Evolutionary conservation across 106 monocot genomes (phyloP).

Genomic region (Platanthera guangdongensis): DNA sequence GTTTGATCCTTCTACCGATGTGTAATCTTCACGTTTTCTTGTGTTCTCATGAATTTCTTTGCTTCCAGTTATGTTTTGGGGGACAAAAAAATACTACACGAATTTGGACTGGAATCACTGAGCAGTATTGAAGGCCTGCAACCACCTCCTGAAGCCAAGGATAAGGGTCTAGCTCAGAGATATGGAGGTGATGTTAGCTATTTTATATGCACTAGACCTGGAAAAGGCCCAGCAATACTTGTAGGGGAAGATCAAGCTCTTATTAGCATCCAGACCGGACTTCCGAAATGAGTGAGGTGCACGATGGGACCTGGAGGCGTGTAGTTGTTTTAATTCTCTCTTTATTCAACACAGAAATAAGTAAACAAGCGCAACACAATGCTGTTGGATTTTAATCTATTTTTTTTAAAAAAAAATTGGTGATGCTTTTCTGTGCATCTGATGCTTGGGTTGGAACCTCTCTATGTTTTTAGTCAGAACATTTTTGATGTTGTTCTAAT

Average conservation of each 20-base stretch:
- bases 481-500: no score
- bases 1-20: not conserved
- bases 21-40: not conserved
- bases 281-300: slow-evolving; percentile 49
- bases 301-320: no score
- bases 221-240: slow-evolving; percentile 61
- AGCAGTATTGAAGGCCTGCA: slow-evolving; percentile 52
- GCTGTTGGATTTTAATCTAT: no score
- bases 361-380: no score
- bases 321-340: no score
- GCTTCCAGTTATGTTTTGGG: slow-evolving; percentile 76
- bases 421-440: no score
- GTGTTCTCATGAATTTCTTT: not conserved
- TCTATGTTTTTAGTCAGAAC: no score
- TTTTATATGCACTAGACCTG: slow-evolving; percentile 86
- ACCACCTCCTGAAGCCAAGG: slow-evolving; percentile 57
- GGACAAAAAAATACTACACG: slow-evolving; percentile 70
- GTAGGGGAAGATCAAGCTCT: slow-evolving; percentile 53
- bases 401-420: no score
- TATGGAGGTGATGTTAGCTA: slow-evolving; percentile 73
- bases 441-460: no score
- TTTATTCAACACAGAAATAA: no score
- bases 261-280: slow-evolving; percentile 50
- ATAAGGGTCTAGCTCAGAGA: slow-evolving; percentile 34
- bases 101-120: slow-evolving; percentile 55